Conservation (phyloP, 169 alveolate species). For the Eimeria acervulina region DNA sequence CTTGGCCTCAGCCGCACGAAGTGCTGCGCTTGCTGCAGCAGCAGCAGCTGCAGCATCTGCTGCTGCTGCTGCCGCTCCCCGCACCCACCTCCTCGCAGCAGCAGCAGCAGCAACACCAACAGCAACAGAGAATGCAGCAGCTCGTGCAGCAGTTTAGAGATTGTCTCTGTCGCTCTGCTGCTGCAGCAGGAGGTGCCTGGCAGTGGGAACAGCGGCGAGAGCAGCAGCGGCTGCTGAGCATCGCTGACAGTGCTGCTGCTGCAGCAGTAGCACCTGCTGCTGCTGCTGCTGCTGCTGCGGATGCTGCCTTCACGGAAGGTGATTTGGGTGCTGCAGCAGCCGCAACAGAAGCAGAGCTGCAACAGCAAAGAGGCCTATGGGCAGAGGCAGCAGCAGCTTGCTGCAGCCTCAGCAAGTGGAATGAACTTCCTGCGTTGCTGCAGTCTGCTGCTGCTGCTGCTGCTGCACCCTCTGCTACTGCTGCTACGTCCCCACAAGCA, state of each 20-base stretch:
- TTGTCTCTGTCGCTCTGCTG: conserved; percentile 33
- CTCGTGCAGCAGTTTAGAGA: not conserved
- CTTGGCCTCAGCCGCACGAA: not conserved
- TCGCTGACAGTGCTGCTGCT: conserved; percentile 19
- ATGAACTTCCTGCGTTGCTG: conserved; percentile 18
- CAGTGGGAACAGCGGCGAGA: conserved; percentile 46
- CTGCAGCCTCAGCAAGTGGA: conserved; percentile 74
- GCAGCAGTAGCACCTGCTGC: conserved; percentile 1
- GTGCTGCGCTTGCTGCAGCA: conserved; percentile 53
- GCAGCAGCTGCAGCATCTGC: conserved; percentile 50
- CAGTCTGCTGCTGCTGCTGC: conserved; percentile 62
- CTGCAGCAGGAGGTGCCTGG: conserved; percentile 63
- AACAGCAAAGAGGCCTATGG: conserved; percentile 56
- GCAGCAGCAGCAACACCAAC: conserved; percentile 27
- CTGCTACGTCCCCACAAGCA: not conserved
- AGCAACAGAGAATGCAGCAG: conserved; percentile 22
- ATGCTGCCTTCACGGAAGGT: not conserved
- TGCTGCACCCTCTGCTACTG: too few species aligned
- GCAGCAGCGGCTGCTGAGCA: conserved; percentile 1
- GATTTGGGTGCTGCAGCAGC: too few species aligned
- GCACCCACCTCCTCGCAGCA: not conserved
- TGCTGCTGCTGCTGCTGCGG: conserved; percentile 17
- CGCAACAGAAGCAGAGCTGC: conserved; percentile 12
- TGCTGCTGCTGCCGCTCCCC: not conserved
- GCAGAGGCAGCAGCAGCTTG: conserved; percentile 78